phyloP scores from a whole-genome alignment of 1,139 yeast genomes.

The Yamadazyma pseudoaaseri region DNA sequence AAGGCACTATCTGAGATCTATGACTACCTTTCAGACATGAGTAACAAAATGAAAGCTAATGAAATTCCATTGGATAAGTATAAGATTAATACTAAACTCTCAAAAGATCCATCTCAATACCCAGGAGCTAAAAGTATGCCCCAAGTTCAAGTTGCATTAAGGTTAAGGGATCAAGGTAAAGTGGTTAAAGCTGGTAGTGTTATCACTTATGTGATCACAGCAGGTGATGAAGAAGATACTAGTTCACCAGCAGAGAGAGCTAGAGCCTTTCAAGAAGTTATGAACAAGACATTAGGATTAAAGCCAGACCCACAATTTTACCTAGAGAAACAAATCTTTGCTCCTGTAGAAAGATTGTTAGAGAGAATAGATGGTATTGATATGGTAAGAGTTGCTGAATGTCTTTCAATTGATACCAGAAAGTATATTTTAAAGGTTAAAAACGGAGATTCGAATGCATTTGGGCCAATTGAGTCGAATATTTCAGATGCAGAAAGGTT shows the following conservation, averaged over 20 bases:
- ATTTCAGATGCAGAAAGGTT: constrained; percentile 83
- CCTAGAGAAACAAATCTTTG: constrained; percentile 83
- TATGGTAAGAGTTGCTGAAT: constrained; percentile 69
- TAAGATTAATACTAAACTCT: constrained; percentile 70
- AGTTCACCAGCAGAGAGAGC: constrained; percentile 69
- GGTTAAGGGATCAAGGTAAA: constrained; percentile 77
- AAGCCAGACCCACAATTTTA: constrained; percentile 78
- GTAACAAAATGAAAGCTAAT: constrained; percentile 56
- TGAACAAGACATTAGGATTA: constrained; percentile 48
- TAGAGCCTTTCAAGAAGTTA: constrained; percentile 69
- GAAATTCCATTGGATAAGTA: constrained; percentile 64
- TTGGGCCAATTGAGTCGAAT: constrained; percentile 76
- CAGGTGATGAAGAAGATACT: constrained; percentile 34
- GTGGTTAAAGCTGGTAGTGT: constrained; percentile 88
- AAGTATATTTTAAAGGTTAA: constrained; percentile 55
- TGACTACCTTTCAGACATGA: constrained; percentile 64
- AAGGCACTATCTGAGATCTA: constrained; percentile 72
- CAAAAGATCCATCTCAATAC: constrained; percentile 72
- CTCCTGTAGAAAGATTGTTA: constrained; percentile 86
- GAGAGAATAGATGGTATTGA: constrained; percentile 89
- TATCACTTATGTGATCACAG: constrained; percentile 78
- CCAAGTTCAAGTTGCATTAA: constrained; percentile 87
- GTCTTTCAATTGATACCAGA: constrained; percentile 74
- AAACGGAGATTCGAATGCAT: constrained; percentile 40
- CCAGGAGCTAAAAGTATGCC: constrained; percentile 87